Percentiles rank a stretch among this genome's conserved stretches.
Conservation (phyloP, 768 basidiomycete species). For the Hirschioporus abietinus region DNA sequence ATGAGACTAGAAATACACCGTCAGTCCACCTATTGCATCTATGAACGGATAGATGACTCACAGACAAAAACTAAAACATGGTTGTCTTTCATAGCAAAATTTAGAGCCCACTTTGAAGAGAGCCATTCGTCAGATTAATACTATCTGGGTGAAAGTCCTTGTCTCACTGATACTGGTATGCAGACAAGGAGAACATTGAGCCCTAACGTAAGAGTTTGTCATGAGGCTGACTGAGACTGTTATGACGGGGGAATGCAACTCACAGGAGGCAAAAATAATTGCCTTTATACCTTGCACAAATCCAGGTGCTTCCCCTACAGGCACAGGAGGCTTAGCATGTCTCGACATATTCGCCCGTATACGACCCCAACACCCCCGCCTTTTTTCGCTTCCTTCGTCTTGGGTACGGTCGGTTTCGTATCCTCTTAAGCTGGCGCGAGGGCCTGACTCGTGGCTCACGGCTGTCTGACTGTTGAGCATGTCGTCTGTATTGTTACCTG, state of each 20-base stretch:
- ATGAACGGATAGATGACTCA: conserved; percentile 35
- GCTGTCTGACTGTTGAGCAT: neutral
- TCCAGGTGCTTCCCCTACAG: conserved; percentile 41
- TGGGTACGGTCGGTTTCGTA: neutral
- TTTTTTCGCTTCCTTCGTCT: neutral
- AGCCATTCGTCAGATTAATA: neutral
- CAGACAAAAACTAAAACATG: conserved; percentile 71
- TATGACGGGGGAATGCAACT: conserved; percentile 14
- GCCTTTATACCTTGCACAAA: conserved; percentile 42
- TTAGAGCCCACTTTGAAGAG: conserved; percentile 57
- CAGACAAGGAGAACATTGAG: conserved; percentile 66
- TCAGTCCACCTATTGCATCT: conserved; percentile 1
- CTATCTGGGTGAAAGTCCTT: neutral
- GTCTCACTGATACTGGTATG: conserved; percentile 63
- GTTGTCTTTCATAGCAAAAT: conserved; percentile 50
- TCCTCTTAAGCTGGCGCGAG: neutral
- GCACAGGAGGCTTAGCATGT: conserved; percentile 14
- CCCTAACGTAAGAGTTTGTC: conserved; percentile 33
- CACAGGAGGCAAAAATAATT: conserved; percentile 56
- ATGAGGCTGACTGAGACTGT: neutral
- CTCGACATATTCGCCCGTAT: neutral
- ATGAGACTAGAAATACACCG: conserved; percentile 45
- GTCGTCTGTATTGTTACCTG: neutral
- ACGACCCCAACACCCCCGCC: neutral
- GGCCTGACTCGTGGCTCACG: neutral